Evolutionary conservation across 2,329 filamentous ascomycete genomes (phyloP), one percentile per base, ranked within the genome.

Genomic region (Clarireedia sp.): DNA sequence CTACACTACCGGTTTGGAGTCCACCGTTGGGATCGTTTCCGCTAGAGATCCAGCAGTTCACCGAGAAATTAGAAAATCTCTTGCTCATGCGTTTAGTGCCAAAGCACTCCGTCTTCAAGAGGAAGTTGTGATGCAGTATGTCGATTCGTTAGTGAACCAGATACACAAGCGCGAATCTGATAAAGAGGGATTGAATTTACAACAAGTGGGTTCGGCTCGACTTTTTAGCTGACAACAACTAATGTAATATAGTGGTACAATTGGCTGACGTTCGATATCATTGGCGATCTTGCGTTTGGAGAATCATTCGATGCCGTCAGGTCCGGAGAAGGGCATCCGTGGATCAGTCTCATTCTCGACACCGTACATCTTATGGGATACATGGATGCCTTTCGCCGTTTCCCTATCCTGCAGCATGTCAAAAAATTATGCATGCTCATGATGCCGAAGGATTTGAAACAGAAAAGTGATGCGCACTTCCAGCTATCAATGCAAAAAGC

Each of bases 41-140:
- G 21, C 41, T n/a, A 51, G 50, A 26, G 57, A 60, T 26, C 58
- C 50, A 1, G 23, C 52, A 14, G 38, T 48, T 24, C 58, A 60
- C 48, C 44, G 53, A 45, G 47, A 59, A 29, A 44, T 58, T 21
- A 43, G 58, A 17, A 60, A 54, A 41, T 44, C 37, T 36, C 55
- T 69, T 10, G 58, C 61, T 10, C 54, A 66, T 47, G 68, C 64
- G 19, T 70, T 71, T 48, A 67, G 67, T n/a, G 59, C 58, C 3
- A 64, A 62, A 40, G 63, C 68, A 0, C 56, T 71, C 17, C 45
- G 59, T n/a, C 65, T 69, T 51, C 68, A 70, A 51, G 57, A 57
- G n/a, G 62, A 66, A 7, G 54, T 69, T 7, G 55, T 60, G 16
- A 36, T 54, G n/a, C 37, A 53, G 21, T 59, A 56, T 16, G 29